These are phyloP conservation scores for Magnaporthiopsis incrustans DNA, from an alignment of 2,329 filamentous ascomycete species.

Conservation along the genomic window DNA sequence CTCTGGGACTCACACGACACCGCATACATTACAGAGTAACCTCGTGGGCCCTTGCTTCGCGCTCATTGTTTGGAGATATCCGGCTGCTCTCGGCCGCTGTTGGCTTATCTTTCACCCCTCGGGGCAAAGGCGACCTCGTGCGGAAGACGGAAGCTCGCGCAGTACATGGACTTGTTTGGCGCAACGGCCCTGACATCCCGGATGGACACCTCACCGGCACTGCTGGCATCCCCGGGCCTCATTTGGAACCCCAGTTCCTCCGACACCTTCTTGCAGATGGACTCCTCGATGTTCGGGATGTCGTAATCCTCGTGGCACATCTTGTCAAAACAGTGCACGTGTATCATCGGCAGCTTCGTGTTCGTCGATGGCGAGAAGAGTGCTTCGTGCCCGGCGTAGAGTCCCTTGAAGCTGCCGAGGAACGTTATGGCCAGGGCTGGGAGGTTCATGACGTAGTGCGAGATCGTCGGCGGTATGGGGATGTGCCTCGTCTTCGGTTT, in stretches of 20 bases:
- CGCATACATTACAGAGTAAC: too few species aligned
- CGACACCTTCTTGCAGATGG: conserved; percentile 61
- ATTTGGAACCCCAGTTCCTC: conserved; percentile 52
- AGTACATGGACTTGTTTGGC: conserved; percentile 94
- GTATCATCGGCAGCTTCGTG: conserved; percentile 67
- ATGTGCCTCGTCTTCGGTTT: conserved; percentile 18
- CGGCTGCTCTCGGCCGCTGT: too few species aligned
- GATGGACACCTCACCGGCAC: conserved; percentile 44
- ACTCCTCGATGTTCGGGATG: conserved; percentile 39
- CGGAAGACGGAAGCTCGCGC: conserved; percentile 83
- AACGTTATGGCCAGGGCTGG: conserved; percentile 86
- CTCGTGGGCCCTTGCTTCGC: too few species aligned
- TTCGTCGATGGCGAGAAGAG: conserved; percentile 49
- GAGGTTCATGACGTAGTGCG: conserved; percentile 98
- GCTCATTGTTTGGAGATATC: too few species aligned
- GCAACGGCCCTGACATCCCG: conserved; percentile 78
- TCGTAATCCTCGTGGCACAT: conserved; percentile 62
- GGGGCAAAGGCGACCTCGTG: conserved; percentile 69
- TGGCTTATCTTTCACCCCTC: conserved; percentile 10
- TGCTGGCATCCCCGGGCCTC: conserved; percentile 38
- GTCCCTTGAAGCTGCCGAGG: conserved; percentile 63
- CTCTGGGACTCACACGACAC: too few species aligned
- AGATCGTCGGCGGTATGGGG: conserved; percentile 63
- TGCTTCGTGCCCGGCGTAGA: conserved; percentile 65
- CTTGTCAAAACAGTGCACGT: conserved; percentile 89